Evolutionary conservation across 2,329 filamentous ascomycete genomes (phyloP), one percentile per base, ranked within the genome.

Genomic region (Beauveria sp.): DNA sequence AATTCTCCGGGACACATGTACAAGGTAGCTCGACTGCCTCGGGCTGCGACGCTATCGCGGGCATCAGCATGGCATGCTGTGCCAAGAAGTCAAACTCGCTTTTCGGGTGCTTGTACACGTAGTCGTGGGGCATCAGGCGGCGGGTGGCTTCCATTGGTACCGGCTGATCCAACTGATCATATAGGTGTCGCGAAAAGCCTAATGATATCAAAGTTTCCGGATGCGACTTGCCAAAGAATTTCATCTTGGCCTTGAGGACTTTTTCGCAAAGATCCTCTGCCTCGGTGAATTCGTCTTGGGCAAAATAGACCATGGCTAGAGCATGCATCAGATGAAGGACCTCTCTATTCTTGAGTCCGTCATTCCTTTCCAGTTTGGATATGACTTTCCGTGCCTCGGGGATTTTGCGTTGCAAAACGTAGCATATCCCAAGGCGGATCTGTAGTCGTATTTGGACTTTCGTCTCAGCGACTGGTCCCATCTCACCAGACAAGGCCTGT

Each of bases 251-350:
- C 10, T 44, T 4, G 1, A 57, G 5, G 10, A 44, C 5, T 24
- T 1, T 48, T 9, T 10, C n/a, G 54, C 54, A 12, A 8, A 44
- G 37, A 30, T 47, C 1, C 9, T 10, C 1, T 34, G 54, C 54
- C 18, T 9, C 26, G 1, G 18, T 1, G 20, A 48, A 18, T 10
- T 37, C 6, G 3, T 0, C 6, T 12, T 40, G 6, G 24, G 54
- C 28, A 37, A 57, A 9, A n/a, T 57, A 18, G 20, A 34, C n/a
- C n/a, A 57, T 47, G 10, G 28, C 54, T 16, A 47, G 20, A 18
- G 54, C 54, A 30, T 57, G 54, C 41, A 57, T 34, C 41, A 57
- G 41, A 26, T 57, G 37, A 37, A 57, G 54, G 3, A 44, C 43
- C 28, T 57, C 54, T 22, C 3, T 14, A 18, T 48, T 14, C 44